Evolutionary conservation across 345 rosid genomes (phyloP).

Genomic region (Rhizophora mangle): DNA sequence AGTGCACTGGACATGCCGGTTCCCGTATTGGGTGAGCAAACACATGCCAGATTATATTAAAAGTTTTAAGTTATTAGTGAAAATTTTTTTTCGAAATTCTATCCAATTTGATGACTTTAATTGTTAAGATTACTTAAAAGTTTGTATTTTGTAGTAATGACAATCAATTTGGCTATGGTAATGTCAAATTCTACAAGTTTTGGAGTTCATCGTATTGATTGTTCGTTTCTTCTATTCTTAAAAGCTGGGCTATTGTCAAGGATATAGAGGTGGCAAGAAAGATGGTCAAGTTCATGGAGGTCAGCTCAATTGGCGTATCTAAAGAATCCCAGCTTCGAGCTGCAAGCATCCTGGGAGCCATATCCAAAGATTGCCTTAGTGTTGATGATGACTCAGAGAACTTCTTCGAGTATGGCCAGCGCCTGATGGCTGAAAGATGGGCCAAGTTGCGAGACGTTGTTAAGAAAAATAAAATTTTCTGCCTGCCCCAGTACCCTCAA

Average conservation of each 20-base stretch:
- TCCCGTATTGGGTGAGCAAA: slow-evolving; percentile 74
- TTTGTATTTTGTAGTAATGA: no score
- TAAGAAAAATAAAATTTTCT: slow-evolving; percentile 39
- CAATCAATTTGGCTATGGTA: no score
- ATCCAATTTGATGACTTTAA: no score
- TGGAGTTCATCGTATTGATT: neutral
- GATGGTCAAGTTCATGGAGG: slow-evolving; percentile 58
- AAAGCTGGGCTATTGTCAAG: slow-evolving; percentile 84
- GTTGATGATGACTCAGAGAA: slow-evolving; percentile 28
- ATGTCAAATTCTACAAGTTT: no score
- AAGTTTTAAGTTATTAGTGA: no score
- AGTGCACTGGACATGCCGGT: slow-evolving; percentile 91
- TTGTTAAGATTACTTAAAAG: no score
- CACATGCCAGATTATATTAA: neutral
- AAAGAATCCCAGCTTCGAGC: slow-evolving; percentile 84
- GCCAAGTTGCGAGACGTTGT: slow-evolving; percentile 49
- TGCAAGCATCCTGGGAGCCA: slow-evolving; percentile 55
- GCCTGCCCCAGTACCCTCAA: slow-evolving; percentile 49
- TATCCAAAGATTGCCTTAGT: slow-evolving; percentile 35
- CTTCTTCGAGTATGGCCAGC: slow-evolving; percentile 52
- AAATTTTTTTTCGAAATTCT: no score
- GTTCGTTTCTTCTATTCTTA: neutral
- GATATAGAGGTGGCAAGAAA: slow-evolving; percentile 58
- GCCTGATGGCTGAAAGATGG: slow-evolving; percentile 65
- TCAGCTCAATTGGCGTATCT: slow-evolving; percentile 73